Conservation (phyloP, 805 yeast species). For the Brettanomyces anomalus region DNA sequence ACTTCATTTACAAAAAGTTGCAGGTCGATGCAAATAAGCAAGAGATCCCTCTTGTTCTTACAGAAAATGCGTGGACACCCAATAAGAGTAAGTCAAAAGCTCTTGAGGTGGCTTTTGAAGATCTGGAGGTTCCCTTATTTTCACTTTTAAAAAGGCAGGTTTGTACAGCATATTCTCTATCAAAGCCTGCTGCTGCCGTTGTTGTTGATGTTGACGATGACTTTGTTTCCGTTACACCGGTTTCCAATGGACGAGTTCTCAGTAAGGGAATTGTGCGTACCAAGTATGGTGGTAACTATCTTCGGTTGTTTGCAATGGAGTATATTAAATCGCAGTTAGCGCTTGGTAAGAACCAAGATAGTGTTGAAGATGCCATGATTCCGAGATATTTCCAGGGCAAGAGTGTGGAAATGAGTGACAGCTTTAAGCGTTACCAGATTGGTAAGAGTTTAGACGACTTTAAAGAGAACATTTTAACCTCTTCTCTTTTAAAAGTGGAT, state of each 20-base stretch:
- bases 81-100: constrained; percentile 46
- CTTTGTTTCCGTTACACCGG: constrained; percentile 64
- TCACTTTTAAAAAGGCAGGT: constrained; percentile 70
- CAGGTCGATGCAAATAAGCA: constrained; percentile 34
- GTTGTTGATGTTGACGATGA: constrained; percentile 76
- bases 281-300: constrained; percentile 77
- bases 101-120: constrained; percentile 68
- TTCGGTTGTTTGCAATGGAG: constrained; percentile 53
- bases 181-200: constrained; percentile 61
- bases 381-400: constrained; percentile 23
- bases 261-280: constrained; percentile 57
- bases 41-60: constrained; percentile 58
- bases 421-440: constrained; percentile 31
- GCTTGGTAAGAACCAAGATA: constrained; percentile 18
- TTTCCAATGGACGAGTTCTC: constrained; percentile 64
- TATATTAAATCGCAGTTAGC: constrained; percentile 31
- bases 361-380: constrained; percentile 20
- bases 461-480: constrained; percentile 27
- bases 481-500: constrained; percentile 22
- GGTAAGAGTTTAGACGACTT: constrained; percentile 38
- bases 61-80: constrained; percentile 59
- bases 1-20: constrained; percentile 47
- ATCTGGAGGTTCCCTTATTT: constrained; percentile 65
- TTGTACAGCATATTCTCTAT: constrained; percentile 69
- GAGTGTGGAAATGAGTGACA: constrained; percentile 22